Conservation (phyloP, 345 rosid genomes). For the Ailanthus altissimus region DNA sequence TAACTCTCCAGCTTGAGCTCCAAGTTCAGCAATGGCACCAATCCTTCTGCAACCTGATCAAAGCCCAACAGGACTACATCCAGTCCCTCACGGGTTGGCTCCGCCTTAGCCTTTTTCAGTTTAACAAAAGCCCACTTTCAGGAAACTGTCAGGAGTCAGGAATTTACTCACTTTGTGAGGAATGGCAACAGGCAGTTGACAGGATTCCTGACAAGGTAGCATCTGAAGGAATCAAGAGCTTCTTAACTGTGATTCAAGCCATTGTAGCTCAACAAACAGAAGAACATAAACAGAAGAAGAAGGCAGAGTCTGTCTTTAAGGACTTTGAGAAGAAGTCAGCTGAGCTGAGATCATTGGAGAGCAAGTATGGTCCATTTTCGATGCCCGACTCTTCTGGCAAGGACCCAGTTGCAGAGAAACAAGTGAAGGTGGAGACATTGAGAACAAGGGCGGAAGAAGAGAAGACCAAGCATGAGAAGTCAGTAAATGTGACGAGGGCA, state of each 20-base stretch:
- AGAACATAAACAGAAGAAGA: slow-evolving; percentile 88
- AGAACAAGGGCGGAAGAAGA: slow-evolving; percentile 84
- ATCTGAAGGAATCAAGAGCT: slow-evolving; percentile 94
- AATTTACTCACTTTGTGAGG: slow-evolving; percentile 85
- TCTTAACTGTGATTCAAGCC: slow-evolving; percentile 74
- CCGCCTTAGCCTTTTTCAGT: slow-evolving; percentile 86
- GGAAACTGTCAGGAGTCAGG: slow-evolving; percentile 56
- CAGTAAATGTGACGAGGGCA: slow-evolving; percentile 68
- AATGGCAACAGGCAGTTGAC: slow-evolving; percentile 84
- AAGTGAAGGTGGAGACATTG: slow-evolving; percentile 57
- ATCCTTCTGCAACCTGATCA: slow-evolving; percentile 77
- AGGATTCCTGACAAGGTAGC: slow-evolving; percentile 95
- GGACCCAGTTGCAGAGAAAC: slow-evolving; percentile 66
- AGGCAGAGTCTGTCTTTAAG: slow-evolving; percentile 56
- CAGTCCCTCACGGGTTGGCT: slow-evolving; percentile 94
- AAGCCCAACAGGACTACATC: slow-evolving; percentile 82
- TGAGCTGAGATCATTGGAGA: slow-evolving; percentile 70
- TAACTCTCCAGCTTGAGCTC: slow-evolving; percentile 88
- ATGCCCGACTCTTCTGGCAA: slow-evolving; percentile 46
- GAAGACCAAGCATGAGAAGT: slow-evolving; percentile 75
- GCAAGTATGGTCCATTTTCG: slow-evolving; percentile 68
- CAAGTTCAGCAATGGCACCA: slow-evolving; percentile 93
- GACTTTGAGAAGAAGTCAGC: slow-evolving; percentile 71
- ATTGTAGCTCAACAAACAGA: slow-evolving; percentile 84
- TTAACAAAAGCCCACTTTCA: slow-evolving; percentile 62